Evolutionary conservation across 2,329 filamentous ascomycete species (phyloP).

Genomic region (Ceratocystis alfenasii): DNA sequence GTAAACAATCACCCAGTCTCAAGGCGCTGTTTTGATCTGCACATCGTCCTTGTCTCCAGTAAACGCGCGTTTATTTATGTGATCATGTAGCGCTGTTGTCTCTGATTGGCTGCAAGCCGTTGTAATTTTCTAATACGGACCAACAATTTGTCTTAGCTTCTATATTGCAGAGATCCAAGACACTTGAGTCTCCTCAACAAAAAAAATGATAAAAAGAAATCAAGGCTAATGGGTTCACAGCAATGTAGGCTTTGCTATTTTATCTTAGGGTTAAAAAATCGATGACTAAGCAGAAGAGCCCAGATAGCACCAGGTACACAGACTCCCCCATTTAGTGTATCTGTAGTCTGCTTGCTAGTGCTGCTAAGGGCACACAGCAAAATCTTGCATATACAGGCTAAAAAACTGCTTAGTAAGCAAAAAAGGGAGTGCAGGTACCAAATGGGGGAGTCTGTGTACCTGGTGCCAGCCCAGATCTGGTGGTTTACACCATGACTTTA

Average conservation of each 20-base stretch:
- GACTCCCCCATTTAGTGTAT: no score
- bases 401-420: no score
- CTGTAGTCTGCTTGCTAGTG: no score
- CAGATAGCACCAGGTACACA: background rate
- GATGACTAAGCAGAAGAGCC: background rate
- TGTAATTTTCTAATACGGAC: background rate
- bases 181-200: no score
- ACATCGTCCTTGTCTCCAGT: background rate
- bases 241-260: no score
- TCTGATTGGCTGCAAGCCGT: background rate
- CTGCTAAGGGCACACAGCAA: no score
- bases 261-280: background rate
- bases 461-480: background rate
- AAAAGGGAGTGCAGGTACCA: no score
- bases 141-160: background rate
- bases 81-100: background rate
- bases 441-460: no score
- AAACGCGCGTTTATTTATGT: conserved; percentile 12
- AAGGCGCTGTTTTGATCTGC: background rate
- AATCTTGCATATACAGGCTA: no score
- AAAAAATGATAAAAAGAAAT: no score
- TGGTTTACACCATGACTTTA: background rate
- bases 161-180: no score
- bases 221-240: no score
- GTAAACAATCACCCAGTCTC: background rate